Percentiles rank a stretch among this genome's conserved stretches.
Evolutionary conservation across 345 rosid genomes (phyloP).

Genomic region (Populus tremula): DNA sequence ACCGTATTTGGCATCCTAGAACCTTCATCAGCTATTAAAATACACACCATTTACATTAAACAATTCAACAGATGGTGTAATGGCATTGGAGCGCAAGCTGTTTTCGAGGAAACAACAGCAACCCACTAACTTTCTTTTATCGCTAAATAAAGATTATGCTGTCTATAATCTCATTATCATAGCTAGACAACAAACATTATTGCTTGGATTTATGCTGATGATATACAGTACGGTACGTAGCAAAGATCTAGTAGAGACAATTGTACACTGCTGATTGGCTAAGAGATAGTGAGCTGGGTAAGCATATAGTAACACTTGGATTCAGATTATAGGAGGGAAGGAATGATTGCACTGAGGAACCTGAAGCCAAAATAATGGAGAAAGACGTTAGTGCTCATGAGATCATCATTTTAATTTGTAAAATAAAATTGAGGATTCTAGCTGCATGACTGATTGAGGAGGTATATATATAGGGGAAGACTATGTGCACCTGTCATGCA

Average conservation of each 20-base stretch:
- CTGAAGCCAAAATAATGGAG: conserved; percentile 16
- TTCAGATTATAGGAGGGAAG: conserved; percentile 14
- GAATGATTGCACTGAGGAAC: conserved; percentile 12
- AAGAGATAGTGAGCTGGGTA: conserved; percentile 11
- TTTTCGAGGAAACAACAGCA: conserved; percentile 41
- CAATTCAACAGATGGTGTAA: conserved; percentile 37
- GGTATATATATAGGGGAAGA: conserved; percentile 15
- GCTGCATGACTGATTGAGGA: conserved; percentile 11
- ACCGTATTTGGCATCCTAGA: conserved; percentile 48
- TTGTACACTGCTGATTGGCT: conserved; percentile 17
- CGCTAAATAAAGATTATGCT: conserved; percentile 4
- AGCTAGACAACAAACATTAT: not conserved
- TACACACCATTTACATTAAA: conserved; percentile 18
- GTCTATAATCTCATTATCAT: not conserved
- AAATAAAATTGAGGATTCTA: not conserved
- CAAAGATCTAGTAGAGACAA: conserved; percentile 7
- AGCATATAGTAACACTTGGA: conserved; percentile 24
- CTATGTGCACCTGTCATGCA: conserved; percentile 25
- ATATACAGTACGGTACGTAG: not conserved
- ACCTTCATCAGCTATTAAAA: conserved; percentile 34
- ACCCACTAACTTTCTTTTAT: conserved; percentile 33
- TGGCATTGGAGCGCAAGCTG: conserved; percentile 25
- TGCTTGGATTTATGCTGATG: not conserved
- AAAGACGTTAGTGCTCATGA: conserved; percentile 27
- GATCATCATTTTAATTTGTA: conserved; percentile 17